Percentiles rank a stretch among this genome's conserved stretches.
Conservation (phyloP, 768 basidiomycete species). For the Leccinum variicolor region DNA sequence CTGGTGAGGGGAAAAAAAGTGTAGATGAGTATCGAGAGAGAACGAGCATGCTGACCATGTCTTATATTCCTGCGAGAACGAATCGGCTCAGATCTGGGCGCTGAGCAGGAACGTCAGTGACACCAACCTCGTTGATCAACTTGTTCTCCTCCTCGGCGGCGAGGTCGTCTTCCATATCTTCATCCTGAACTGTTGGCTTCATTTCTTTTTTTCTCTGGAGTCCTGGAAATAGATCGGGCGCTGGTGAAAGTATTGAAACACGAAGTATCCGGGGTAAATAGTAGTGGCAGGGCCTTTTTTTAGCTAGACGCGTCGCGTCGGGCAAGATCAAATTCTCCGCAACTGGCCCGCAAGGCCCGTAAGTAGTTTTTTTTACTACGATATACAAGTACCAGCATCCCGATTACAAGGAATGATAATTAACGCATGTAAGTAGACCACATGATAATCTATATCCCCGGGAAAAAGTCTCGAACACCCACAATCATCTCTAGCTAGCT, state of each 20-base stretch:
- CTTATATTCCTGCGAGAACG: constrained; percentile 67
- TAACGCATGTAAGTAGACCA: not conserved
- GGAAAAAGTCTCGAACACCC: not conserved
- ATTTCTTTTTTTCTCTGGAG: constrained; percentile 33
- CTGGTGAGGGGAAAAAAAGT: constrained; percentile 34
- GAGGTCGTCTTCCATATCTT: constrained; percentile 77
- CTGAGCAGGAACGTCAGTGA: not conserved
- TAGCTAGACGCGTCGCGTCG: constrained; percentile 27
- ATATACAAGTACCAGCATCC: not conserved
- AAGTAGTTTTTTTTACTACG: not conserved
- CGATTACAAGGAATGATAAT: not conserved
- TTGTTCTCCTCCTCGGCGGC: constrained; percentile 87
- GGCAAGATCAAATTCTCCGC: not conserved
- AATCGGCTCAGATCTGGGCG: constrained; percentile 8
- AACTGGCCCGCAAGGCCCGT: not conserved
- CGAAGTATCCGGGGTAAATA: not conserved
- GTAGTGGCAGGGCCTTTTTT: not conserved
- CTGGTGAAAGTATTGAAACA: not conserved
- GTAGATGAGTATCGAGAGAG: not conserved
- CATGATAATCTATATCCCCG: not conserved
- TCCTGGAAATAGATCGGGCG: not conserved
- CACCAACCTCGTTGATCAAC: constrained; percentile 75
- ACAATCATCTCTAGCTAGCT: not conserved
- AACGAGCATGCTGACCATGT: constrained; percentile 54
- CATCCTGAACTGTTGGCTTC: constrained; percentile 48